Base-by-base conservation (phyloP, 257 asterid genomes). In the Verbascum thapsus region DNA sequence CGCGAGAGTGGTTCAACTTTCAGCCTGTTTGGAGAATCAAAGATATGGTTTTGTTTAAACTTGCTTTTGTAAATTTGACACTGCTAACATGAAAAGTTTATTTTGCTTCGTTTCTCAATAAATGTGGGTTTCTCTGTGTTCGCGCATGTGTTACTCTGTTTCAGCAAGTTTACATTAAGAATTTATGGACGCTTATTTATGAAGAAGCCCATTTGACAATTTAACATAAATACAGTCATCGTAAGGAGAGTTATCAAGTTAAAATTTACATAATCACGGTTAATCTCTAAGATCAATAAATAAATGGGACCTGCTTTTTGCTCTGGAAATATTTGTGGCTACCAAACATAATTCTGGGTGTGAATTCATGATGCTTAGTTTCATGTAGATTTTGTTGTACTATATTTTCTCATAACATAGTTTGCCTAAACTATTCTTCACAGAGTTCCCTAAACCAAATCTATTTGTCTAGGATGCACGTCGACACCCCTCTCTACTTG, bases 1-100 rank as follows among this genome's bases (percentile, higher is more conserved):
- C 10, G 19, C 20, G 20, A 32, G 38, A 26, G 10, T 45, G 42
- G 11, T 53, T 54, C 32, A 26, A 26, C 32, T 54, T 61, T 50
- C 30, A 10, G 42, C n/a, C 10, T 30, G 6, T 15, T 42, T 52
- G 41, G 55, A 53, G 47, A 32, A 53, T 7, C 57, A 41, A 17
- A 13, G 16, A 52, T 17, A 64, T 20, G 35, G 11, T 26, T 40
- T 52, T 12, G 48, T 63, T 37, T 50, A 34, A 26, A 57, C 35
- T 51, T 32, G 45, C 47, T 32, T 17, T 19, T 47, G 16, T 22
- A 13, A 13, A 16, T 20, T 35, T n/a, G 3, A 0, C 8, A 20
- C 18, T 44, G 19, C n/a, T 58, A 12, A 23, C 17, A 3, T 40
- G 64, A 16, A 12, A 20, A 12, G 16, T 17, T 13, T 50, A 18